A percentile compares a stretch with the other conserved stretches of the same genome.
These are phyloP conservation scores for Beauveria rudraprayagi DNA, from an alignment of 2,329 filamentous ascomycete species.

Conservation along the genomic window DNA sequence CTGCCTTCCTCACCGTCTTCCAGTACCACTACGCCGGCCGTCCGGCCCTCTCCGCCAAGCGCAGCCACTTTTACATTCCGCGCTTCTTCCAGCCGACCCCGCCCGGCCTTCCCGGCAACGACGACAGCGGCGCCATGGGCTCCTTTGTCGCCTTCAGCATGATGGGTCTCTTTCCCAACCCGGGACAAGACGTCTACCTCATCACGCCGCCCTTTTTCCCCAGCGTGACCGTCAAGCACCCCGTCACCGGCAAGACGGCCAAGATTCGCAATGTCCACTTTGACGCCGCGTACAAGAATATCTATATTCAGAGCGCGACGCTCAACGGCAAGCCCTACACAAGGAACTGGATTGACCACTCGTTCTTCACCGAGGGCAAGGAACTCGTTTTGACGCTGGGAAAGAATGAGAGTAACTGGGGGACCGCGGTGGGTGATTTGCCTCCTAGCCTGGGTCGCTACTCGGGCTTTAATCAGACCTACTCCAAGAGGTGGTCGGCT, in stretches of 20 bases:
- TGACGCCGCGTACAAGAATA: slow-evolving; percentile 46
- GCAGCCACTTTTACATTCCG: slow-evolving; percentile 58
- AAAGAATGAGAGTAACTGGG: slow-evolving; percentile 55
- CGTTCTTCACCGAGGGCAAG: slow-evolving; percentile 58
- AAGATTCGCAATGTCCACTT: slow-evolving; percentile 54
- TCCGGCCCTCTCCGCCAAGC: slow-evolving; percentile 45
- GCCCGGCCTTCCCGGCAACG: slow-evolving; percentile 59
- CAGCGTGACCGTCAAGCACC: slow-evolving; percentile 48
- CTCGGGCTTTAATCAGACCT: slow-evolving; percentile 20
- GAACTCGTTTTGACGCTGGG: slow-evolving; percentile 57
- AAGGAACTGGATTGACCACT: slow-evolving; percentile 60
- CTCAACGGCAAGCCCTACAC: slow-evolving; percentile 52
- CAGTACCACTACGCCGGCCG: slow-evolving; percentile 64
- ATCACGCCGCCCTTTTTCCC: slow-evolving; percentile 62
- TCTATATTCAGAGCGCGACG: slow-evolving; percentile 59
- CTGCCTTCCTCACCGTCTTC: slow-evolving; percentile 54
- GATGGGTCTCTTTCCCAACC: slow-evolving; percentile 63
- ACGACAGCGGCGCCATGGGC: slow-evolving; percentile 64
- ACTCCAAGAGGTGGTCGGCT: slow-evolving; percentile 3
- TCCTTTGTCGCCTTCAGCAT: slow-evolving; percentile 57
- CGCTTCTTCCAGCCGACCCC: slow-evolving; percentile 51
- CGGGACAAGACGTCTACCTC: slow-evolving; percentile 63
- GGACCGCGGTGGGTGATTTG: slow-evolving; percentile 48
- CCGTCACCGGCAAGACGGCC: slow-evolving; percentile 50
- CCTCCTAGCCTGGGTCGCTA: slow-evolving; percentile 49